Base-by-base conservation (phyloP, 768 basidiomycete species). In the Fomitopsis pulvina region DNA sequence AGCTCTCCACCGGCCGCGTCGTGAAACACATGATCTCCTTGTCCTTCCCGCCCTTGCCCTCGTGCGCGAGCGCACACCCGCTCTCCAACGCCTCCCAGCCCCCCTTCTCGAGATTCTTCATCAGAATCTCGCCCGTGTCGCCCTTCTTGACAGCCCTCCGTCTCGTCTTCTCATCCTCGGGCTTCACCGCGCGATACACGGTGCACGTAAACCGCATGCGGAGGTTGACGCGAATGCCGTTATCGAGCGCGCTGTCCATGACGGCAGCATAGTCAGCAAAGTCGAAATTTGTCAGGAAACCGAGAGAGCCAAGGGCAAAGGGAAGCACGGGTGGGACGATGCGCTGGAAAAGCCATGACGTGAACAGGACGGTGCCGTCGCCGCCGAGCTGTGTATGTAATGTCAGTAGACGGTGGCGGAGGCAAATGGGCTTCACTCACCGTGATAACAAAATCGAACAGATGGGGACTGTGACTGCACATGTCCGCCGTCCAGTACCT, bases 201-300 rank as follows among this genome's bases (percentile, higher is more conserved):
- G 96, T 98, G 67, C 96, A 98, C 7, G 95, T 98, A 67, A 99
- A 99, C 25, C 96, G 84, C 96, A 99, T 99, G 43, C 96, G 87
- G 12, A 99, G 75, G 65, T 99, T 99, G 49, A 98, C 94, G 8
- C 94, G 86, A 55, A 99, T 95, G 26, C 96, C 96, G 10, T 83
- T 79, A 60, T 97, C 92, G 51, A 97, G 81, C 34, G 81, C 84
- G 61, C 81, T 81, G 69, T 93, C 83, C 80, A 99, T 82, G 52
- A 94, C 86, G 8, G 80, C 66, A 62, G 83, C 75, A 71, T 95
- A 81, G 68, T 96, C 81, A 50, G 81, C 74, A 65, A 97, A 92
- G 72, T 98, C 84, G 63, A 98, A 98, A 64, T 93, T 96, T 38
- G 92, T 98, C 47, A 94, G 85, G 71, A 99, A 99, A 41, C 96